Evolutionary conservation across 2,329 filamentous ascomycete species (phyloP).

Genomic region (Neoscytalidium dimidiatum): DNA sequence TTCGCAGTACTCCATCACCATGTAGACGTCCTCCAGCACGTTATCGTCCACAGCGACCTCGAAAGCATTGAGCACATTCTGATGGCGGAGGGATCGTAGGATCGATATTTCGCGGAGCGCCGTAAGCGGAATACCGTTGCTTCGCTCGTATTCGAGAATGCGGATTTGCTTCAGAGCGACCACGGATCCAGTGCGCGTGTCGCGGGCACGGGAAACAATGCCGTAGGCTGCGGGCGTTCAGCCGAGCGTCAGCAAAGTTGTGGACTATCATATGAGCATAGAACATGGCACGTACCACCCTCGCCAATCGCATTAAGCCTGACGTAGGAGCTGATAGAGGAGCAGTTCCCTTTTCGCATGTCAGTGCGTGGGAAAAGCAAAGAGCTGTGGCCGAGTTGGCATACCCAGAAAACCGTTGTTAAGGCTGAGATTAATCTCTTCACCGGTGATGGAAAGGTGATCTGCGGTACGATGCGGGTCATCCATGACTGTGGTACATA

Average conservation of each 20-base stretch:
- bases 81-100: slow-evolving; percentile 35
- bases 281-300: slow-evolving; percentile 30
- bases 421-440: slow-evolving; percentile 27
- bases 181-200: slow-evolving; percentile 30
- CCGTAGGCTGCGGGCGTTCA: slow-evolving; percentile 8
- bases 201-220: slow-evolving; percentile 36
- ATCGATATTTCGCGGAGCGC: slow-evolving; percentile 41
- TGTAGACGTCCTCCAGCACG: slow-evolving; percentile 35
- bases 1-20: slow-evolving; percentile 43
- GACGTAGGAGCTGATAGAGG: slow-evolving; percentile 34
- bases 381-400: neutral
- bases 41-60: slow-evolving; percentile 36
- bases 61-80: slow-evolving; percentile 37
- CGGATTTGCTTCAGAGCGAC: slow-evolving; percentile 41
- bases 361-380: neutral
- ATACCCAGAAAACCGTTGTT: slow-evolving; percentile 28
- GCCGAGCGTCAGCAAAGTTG: neutral
- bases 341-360: slow-evolving; percentile 32
- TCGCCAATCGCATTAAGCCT: slow-evolving; percentile 38
- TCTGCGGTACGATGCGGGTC: neutral
- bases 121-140: slow-evolving; percentile 26
- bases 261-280: too few species aligned
- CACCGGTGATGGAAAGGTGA: slow-evolving; percentile 30
- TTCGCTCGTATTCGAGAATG: slow-evolving; percentile 35
- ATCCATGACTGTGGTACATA: neutral